Base-by-base conservation (phyloP, 2,329 filamentous ascomycete species). In the Curvularia hawaiiensis region DNA sequence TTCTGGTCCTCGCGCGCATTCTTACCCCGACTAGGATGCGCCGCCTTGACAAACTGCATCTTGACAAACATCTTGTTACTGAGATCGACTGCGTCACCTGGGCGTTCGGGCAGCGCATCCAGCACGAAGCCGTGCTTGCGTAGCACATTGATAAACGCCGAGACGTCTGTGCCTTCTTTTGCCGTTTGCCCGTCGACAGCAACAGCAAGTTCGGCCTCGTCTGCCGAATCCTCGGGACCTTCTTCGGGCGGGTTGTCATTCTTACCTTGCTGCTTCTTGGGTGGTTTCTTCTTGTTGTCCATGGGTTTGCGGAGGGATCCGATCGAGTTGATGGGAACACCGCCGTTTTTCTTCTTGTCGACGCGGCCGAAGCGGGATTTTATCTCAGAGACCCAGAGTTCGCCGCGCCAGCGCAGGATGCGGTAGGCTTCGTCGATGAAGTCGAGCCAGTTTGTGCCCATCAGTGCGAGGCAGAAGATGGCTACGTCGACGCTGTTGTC, bases 391-490 rank as follows among this genome's bases (percentile, higher is more conserved):
- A 99, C 86, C 95, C 95, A 99, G 52, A 97, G 87, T 81, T 99
- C 95, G 65, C 95, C 95, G 72, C 95, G 94, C 85, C 92, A 93
- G 72, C 92, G 89, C 60, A 99, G 84, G 50, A 98, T 84, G 52
- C 95, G 88, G 81, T 92, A 96, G 14, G 94, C 94, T 79, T 99
- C 95, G 78, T 98, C 95, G 69, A 99, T 85, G 75, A 99, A 98
- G 68, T 92, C 88, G 52, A 96, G 85, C 94, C 95, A 99, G 79
- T 99, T 99, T 54, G 95, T 99, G 72, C 95, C 95, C 95, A 99
- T 99, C 58, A 99, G 85, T 49, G 94, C 95, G 31, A 99, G 84
- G 77, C 95, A 99, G 82, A 98, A 98, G 66, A 99, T 88, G 48
- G 91, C 91, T 5, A 99, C 84, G 75, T 99, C 92, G 60, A 92